Evolutionary conservation across 2,329 filamentous ascomycete genomes (phyloP).

Genomic region (Parascedosporium putredinis): DNA sequence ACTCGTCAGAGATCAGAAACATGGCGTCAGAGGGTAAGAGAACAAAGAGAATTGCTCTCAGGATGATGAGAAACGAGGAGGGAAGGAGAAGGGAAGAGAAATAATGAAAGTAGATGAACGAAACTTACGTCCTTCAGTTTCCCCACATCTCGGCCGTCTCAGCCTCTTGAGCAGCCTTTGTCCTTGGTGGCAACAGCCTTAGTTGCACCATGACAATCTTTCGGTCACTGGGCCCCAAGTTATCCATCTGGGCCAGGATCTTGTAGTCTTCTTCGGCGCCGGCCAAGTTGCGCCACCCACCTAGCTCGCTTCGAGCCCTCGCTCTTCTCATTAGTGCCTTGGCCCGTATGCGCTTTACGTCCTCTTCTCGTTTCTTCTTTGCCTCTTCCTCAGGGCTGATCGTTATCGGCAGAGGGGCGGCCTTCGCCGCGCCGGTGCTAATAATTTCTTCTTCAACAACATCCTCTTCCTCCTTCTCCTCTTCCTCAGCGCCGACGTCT

Average conservation of each 20-base stretch:
- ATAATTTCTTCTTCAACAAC: conserved; percentile 47
- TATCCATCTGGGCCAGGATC: conserved; percentile 43
- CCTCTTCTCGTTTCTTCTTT: conserved; percentile 27
- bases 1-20: no score
- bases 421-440: conserved; percentile 42
- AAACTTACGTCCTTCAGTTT: conserved; percentile 68
- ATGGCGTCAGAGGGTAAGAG: no score
- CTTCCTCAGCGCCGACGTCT: no score
- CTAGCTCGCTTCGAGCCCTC: conserved; percentile 58
- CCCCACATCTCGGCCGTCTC: conserved; percentile 98
- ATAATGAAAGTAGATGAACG: no score
- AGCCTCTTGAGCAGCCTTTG: conserved; percentile 69
- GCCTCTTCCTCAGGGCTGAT: conserved; percentile 18
- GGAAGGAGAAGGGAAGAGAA: no score
- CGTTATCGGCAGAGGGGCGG: conserved; percentile 11
- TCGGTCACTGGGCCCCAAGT: conserved; percentile 54
- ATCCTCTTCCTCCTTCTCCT: conserved; percentile 32
- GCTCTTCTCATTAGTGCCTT: conserved; percentile 78
- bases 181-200: conserved; percentile 50
- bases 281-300: conserved; percentile 70
- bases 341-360: conserved; percentile 65
- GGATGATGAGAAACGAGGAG: no score
- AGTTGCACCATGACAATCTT: conserved; percentile 59
- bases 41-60: no score
- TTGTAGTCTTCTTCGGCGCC: conserved; percentile 76